These are phyloP conservation scores for Hevea brasiliensis DNA, from an alignment of 345 rosid genomes.

Conservation along the genomic window DNA sequence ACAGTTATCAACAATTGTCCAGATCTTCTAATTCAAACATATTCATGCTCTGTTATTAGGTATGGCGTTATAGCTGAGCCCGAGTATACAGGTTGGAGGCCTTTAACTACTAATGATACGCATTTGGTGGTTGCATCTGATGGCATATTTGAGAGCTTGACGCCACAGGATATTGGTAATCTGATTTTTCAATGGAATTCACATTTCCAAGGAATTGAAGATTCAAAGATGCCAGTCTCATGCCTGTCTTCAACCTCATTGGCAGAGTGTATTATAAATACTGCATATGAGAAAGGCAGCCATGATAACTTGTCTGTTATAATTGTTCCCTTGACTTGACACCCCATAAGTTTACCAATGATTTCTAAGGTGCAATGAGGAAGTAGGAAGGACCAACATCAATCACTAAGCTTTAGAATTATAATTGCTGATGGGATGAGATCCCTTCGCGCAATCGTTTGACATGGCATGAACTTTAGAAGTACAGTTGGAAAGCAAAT, in stretches of 20 bases:
- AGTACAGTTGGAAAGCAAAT: too few relatives aligned
- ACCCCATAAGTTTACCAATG: not conserved
- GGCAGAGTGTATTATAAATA: conserved; percentile 16
- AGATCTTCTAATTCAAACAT: not conserved
- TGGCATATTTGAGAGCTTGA: conserved; percentile 37
- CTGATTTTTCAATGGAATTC: conserved; percentile 15
- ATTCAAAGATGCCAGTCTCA: not conserved
- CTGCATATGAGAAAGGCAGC: conserved; percentile 23
- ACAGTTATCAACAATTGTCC: too few relatives aligned
- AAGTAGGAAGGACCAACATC: too few relatives aligned
- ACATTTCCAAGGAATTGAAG: not conserved
- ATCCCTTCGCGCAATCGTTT: too few relatives aligned
- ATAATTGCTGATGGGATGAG: too few relatives aligned
- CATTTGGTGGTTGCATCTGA: conserved; percentile 37
- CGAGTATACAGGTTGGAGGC: conserved; percentile 28
- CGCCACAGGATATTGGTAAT: conserved; percentile 15
- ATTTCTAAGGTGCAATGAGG: not conserved
- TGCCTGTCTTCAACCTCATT: conserved; percentile 14
- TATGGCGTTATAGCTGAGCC: conserved; percentile 31
- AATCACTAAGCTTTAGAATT: too few relatives aligned
- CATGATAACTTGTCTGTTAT: conserved; percentile 26
- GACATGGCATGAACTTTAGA: too few relatives aligned
- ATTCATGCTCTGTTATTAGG: not conserved
- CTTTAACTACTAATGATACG: conserved; percentile 14
- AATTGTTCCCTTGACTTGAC: conserved; percentile 20